Conservation (phyloP, 257 asterid species). For the Marsdenia floribunda region DNA sequence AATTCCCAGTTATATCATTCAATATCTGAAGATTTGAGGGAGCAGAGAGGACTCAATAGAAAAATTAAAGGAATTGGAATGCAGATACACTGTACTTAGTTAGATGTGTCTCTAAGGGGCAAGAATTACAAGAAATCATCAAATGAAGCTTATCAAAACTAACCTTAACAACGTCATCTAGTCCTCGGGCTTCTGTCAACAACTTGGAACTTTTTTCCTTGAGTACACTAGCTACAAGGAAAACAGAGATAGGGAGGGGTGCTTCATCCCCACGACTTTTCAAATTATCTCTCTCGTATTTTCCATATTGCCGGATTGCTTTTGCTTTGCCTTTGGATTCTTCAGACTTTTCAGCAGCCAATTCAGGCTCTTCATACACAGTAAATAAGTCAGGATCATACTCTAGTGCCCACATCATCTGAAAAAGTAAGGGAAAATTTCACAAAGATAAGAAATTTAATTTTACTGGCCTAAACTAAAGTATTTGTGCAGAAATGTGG, state of each 20-base stretch:
- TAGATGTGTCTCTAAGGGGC: not conserved
- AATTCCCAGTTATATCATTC: slow-evolving; percentile 73
- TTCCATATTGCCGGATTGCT: slow-evolving; percentile 59
- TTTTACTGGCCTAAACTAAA: not conserved
- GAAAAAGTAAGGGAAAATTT: slow-evolving; percentile 13
- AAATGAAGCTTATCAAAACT: slow-evolving; percentile 5
- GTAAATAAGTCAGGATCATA: slow-evolving; percentile 65
- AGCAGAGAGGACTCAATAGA: not conserved
- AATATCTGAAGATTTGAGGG: slow-evolving; percentile 42
- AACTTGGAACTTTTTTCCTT: slow-evolving; percentile 68
- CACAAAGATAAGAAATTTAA: slow-evolving; percentile 7
- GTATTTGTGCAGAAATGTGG: not conserved
- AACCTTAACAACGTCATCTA: slow-evolving; percentile 90
- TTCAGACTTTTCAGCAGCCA: slow-evolving; percentile 37
- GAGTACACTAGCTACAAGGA: slow-evolving; percentile 84
- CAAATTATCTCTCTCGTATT: slow-evolving; percentile 64
- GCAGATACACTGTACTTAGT: too few species aligned
- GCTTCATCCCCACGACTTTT: slow-evolving; percentile 44
- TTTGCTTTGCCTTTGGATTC: slow-evolving; percentile 55
- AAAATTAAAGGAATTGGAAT: not conserved
- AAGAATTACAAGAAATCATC: not conserved
- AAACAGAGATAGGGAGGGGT: slow-evolving; percentile 79
- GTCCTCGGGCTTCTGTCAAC: slow-evolving; percentile 78
- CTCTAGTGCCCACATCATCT: slow-evolving; percentile 99
- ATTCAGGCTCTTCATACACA: slow-evolving; percentile 53